A percentile compares a stretch with the other conserved stretches of the same genome.
phyloP scores from a whole-genome alignment of 2,329 filamentous ascomycete species.

The Cladophialophora bantiana region DNA sequence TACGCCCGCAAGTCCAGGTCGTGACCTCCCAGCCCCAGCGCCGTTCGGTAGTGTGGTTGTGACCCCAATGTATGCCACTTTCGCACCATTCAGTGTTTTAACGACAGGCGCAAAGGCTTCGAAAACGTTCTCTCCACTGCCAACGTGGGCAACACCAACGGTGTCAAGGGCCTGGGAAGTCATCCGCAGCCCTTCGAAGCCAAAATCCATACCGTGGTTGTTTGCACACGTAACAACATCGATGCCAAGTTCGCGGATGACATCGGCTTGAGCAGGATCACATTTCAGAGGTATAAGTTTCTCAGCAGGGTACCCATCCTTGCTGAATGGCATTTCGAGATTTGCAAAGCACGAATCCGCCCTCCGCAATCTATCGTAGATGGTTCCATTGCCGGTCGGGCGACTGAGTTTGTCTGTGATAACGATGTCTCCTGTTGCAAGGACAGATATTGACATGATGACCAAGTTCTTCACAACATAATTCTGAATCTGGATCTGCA shows the following conservation, averaged over 20 bases:
- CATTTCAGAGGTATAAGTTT: too few relatives aligned
- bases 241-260: constrained; percentile 20
- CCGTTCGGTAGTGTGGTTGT: constrained; percentile 25
- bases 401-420: too few relatives aligned
- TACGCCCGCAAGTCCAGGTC: constrained; percentile 21
- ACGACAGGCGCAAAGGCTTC: constrained; percentile 17
- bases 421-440: too few relatives aligned
- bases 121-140: constrained; percentile 4
- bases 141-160: constrained; percentile 18
- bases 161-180: constrained; percentile 10
- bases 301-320: neutral
- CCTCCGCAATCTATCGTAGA: constrained; percentile 14
- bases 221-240: constrained; percentile 24
- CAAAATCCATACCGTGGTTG: constrained; percentile 27
- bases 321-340: constrained; percentile 26
- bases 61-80: constrained; percentile 21
- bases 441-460: too few relatives aligned
- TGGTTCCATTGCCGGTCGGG: too few relatives aligned
- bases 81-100: constrained; percentile 11
- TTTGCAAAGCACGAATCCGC: constrained; percentile 22
- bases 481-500: too few relatives aligned
- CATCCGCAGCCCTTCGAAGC: constrained; percentile 13
- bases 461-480: too few relatives aligned
- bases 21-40: constrained; percentile 8
- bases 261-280: neutral